phyloP scores from a whole-genome alignment of 202 grass and related monocot genomes.

The Carex arenaria region DNA sequence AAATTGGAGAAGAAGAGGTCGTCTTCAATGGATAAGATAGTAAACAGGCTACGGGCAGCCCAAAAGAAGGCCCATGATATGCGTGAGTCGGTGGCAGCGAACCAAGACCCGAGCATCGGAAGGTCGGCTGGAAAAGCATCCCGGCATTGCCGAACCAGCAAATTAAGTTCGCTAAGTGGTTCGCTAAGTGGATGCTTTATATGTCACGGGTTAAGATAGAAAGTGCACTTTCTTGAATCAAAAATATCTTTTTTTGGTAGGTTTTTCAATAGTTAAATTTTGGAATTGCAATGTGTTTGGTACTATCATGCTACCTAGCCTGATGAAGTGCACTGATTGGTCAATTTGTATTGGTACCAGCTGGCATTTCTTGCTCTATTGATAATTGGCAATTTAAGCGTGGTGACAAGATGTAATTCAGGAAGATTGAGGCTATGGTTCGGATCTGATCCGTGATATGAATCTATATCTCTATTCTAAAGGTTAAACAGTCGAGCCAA shows the following conservation, averaged over 20 bases:
- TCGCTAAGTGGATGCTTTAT: conserved; percentile 76
- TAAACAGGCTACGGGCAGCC: conserved; percentile 63
- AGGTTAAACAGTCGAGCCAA: too few species aligned
- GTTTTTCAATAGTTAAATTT: background rate
- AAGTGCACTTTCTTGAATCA: background rate
- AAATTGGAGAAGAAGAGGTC: conserved; percentile 96
- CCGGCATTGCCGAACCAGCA: conserved; percentile 30
- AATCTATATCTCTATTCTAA: too few species aligned
- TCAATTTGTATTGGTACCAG: background rate
- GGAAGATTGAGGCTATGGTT: too few species aligned
- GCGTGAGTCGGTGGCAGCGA: conserved; percentile 43
- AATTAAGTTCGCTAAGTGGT: conserved; percentile 45
- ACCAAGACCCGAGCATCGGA: conserved; percentile 38
- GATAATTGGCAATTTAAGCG: background rate
- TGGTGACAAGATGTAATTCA: background rate
- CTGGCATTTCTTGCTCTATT: background rate
- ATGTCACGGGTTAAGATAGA: conserved; percentile 58
- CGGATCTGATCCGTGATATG: too few species aligned
- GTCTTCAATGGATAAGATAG: conserved; percentile 92
- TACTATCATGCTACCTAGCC: background rate
- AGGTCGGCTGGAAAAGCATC: conserved; percentile 38
- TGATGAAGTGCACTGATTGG: background rate
- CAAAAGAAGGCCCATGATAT: conserved; percentile 92
- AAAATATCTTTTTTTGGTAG: background rate
- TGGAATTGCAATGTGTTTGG: background rate